Evolutionary conservation across 2,329 filamentous ascomycete genomes (phyloP).

Genomic region (Ophidiomyces ophidiicola): DNA sequence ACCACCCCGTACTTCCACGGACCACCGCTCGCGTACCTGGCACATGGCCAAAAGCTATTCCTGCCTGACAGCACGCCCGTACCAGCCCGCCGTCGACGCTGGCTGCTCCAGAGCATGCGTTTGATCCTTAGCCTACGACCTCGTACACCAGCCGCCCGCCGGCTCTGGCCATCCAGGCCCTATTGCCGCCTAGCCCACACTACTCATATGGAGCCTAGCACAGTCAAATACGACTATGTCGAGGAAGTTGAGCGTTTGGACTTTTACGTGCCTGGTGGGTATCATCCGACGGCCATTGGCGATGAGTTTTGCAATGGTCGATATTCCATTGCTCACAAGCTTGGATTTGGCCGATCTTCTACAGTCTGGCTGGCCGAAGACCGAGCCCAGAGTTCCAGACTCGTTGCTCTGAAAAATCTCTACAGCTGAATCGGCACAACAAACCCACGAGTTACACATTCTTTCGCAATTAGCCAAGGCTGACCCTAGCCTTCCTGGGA

Average conservation of each 20-base stretch:
- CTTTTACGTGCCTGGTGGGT: constrained; percentile 1
- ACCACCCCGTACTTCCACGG: too few species aligned
- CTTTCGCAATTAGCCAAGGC: background rate
- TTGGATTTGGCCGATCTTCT: constrained; percentile 4
- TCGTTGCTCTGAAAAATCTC: constrained; percentile 10
- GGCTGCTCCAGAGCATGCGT: too few species aligned
- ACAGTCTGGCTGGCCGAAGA: constrained; percentile 9
- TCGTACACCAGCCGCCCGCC: too few species aligned
- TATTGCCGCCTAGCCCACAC: too few species aligned
- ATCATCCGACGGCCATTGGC: constrained; percentile 5
- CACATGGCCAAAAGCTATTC: too few species aligned
- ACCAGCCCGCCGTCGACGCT: too few species aligned
- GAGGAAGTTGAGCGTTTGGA: constrained; percentile 6
- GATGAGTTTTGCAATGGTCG: constrained; percentile 3
- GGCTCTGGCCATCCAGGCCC: too few species aligned
- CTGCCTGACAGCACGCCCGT: too few species aligned
- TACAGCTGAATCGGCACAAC: constrained; percentile 6
- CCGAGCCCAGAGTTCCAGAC: background rate
- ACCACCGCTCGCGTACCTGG: too few species aligned
- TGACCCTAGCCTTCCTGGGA: constrained; percentile 9
- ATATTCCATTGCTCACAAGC: constrained; percentile 9
- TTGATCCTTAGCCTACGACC: too few species aligned
- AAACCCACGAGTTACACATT: constrained; percentile 1
- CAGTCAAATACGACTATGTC: constrained; percentile 4
- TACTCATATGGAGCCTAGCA: constrained; percentile 8